A percentile compares a stretch with the other conserved stretches of the same genome.
Evolutionary conservation across 306 rosid species (phyloP).

Genomic region (Cercis canadensis): DNA sequence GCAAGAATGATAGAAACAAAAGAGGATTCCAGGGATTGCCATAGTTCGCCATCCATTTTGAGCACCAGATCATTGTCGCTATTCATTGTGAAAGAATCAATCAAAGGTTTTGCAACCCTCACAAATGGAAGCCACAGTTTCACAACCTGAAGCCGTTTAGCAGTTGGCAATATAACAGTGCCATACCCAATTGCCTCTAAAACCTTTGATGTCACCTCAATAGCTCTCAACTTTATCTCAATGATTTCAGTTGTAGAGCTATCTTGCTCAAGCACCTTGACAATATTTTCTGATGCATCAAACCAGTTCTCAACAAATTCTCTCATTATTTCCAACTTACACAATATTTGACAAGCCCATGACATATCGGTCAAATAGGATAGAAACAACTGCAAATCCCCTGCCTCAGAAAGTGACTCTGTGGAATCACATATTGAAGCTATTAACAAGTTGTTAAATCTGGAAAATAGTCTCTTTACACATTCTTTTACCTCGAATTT

Average conservation of each 20-base stretch:
- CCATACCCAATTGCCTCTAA: constrained; percentile 87
- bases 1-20: constrained; percentile 83
- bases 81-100: constrained; percentile 54
- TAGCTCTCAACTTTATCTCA: constrained; percentile 62
- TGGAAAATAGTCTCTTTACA: constrained; percentile 59
- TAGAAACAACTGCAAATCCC: constrained; percentile 56
- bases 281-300: constrained; percentile 82
- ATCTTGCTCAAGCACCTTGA: constrained; percentile 63
- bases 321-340: constrained; percentile 81
- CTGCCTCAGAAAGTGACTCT: constrained; percentile 51
- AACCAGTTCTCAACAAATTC: constrained; percentile 79
- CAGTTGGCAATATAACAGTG: constrained; percentile 68
- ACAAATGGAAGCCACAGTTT: constrained; percentile 93
- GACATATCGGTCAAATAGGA: constrained; percentile 72
- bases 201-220: constrained; percentile 81
- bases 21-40: constrained; percentile 85
- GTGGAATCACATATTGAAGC: constrained; percentile 55
- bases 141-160: constrained; percentile 70
- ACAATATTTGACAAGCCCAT: constrained; percentile 78
- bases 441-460: constrained; percentile 61
- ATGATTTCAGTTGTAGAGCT: constrained; percentile 51
- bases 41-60: constrained; percentile 73
- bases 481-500: constrained; percentile 75
- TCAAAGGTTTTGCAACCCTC: constrained; percentile 77
- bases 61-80: constrained; percentile 44